Conservation (phyloP, 202 grass and related monocot species). For the Hordeum pubiflorum region DNA sequence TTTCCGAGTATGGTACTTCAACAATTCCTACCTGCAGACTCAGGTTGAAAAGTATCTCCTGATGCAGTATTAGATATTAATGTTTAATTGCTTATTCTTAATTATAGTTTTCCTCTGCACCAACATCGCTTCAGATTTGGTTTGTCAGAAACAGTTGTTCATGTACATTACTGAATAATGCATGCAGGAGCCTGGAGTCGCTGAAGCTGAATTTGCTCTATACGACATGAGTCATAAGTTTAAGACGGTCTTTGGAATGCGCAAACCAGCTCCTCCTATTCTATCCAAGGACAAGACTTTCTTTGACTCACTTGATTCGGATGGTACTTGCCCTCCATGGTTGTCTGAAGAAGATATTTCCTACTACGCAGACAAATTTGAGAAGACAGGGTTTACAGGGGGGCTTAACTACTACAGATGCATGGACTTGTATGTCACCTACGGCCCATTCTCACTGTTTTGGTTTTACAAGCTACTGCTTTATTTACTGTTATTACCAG, state of each 20-base stretch:
- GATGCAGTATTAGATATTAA: neutral
- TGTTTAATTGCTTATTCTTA: neutral
- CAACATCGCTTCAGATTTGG: neutral
- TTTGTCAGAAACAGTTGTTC: neutral
- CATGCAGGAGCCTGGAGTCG: constrained; percentile 57
- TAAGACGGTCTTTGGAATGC: constrained; percentile 54
- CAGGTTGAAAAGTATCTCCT: neutral
- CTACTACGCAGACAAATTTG: constrained; percentile 64
- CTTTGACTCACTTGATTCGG: constrained; percentile 59
- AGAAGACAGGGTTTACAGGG: constrained; percentile 69
- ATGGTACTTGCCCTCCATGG: constrained; percentile 63
- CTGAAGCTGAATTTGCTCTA: constrained; percentile 64
- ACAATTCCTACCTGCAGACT: neutral
- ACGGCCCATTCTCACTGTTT: neutral
- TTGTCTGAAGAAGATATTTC: constrained; percentile 76
- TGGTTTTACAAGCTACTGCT: neutral
- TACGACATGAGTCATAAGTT: constrained; percentile 29
- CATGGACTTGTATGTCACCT: constrained; percentile 59
- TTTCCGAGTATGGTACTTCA: neutral
- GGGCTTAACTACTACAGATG: constrained; percentile 89
- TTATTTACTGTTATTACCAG: neutral
- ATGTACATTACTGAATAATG: constrained; percentile 6
- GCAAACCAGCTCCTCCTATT: constrained; percentile 51
- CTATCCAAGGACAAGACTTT: constrained; percentile 71
- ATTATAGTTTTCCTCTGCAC: neutral